Evolutionary conservation across 2,329 filamentous ascomycete species (phyloP).

Genomic region (Zelopaecilomyces penicillatus): DNA sequence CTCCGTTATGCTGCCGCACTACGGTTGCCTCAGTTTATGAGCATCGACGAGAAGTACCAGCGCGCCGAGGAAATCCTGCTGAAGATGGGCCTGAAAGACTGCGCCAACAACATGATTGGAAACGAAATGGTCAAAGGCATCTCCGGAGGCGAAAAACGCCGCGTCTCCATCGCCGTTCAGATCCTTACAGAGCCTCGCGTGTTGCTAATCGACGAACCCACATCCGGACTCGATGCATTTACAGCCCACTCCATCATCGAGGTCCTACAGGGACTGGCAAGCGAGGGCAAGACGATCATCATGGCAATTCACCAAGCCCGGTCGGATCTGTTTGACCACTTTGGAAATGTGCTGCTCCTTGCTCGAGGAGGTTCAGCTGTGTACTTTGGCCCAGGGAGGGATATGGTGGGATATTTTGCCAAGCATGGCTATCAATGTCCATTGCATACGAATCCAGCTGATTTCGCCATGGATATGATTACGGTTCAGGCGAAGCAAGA

Average conservation of each 20-base stretch:
- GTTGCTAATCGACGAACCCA: slow-evolving; percentile 67
- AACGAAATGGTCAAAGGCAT: slow-evolving; percentile 69
- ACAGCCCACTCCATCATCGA: slow-evolving; percentile 71
- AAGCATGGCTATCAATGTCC: slow-evolving; percentile 56
- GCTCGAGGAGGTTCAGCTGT: slow-evolving; percentile 61
- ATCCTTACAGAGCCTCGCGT: slow-evolving; percentile 68
- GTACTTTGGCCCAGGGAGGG: slow-evolving; percentile 53
- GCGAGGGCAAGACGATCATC: slow-evolving; percentile 65
- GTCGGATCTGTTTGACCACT: slow-evolving; percentile 62
- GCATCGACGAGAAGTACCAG: slow-evolving; percentile 54
- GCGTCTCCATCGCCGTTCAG: slow-evolving; percentile 70
- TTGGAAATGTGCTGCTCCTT: slow-evolving; percentile 63
- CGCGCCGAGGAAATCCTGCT: slow-evolving; percentile 63
- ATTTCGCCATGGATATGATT: slow-evolving; percentile 70
- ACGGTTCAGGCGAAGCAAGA: slow-evolving; percentile 65
- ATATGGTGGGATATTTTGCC: slow-evolving; percentile 59
- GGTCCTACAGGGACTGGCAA: slow-evolving; percentile 60
- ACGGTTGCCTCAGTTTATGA: slow-evolving; percentile 63
- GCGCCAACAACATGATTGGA: slow-evolving; percentile 66
- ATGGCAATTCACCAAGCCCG: slow-evolving; percentile 73
- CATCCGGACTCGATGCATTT: slow-evolving; percentile 69
- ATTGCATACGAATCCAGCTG: slow-evolving; percentile 63
- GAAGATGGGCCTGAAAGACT: slow-evolving; percentile 74
- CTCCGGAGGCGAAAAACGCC: slow-evolving; percentile 69
- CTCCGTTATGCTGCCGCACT: slow-evolving; percentile 63